Conservation (phyloP, 2,329 filamentous ascomycete species). For the Diaporthe caulivora region DNA sequence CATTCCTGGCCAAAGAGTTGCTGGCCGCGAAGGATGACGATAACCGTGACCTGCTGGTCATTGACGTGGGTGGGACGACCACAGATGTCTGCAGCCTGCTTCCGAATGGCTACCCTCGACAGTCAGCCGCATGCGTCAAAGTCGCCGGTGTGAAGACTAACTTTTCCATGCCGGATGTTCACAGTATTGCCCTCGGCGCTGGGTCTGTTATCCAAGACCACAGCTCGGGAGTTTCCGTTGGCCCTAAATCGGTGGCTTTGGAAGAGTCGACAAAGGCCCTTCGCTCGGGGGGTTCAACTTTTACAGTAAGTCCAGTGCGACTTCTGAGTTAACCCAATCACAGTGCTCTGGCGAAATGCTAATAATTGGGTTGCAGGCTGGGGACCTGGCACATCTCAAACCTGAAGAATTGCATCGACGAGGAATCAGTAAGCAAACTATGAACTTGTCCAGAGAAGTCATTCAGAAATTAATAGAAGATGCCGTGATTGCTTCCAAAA, state of each 20-base stretch:
- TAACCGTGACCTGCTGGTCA: not conserved
- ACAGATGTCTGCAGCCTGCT: conserved; percentile 12
- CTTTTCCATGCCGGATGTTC: conserved; percentile 20
- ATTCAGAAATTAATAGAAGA: not conserved
- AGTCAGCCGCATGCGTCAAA: conserved; percentile 2
- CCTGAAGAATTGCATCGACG: not conserved
- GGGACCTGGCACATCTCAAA: not conserved
- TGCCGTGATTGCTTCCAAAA: not conserved
- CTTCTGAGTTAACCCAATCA: too few relatives aligned
- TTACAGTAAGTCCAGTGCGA: not conserved
- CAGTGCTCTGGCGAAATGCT: not conserved
- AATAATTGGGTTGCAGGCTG: not conserved
- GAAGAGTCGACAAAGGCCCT: conserved; percentile 15
- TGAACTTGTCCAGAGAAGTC: not conserved
- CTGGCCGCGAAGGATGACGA: not conserved
- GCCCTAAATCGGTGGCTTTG: conserved; percentile 1
- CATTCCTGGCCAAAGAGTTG: not conserved
- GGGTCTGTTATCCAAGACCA: not conserved
- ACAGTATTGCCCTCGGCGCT: conserved; percentile 4
- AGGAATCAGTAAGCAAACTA: not conserved
- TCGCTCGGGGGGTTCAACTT: not conserved
- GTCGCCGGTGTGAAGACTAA: conserved; percentile 14
- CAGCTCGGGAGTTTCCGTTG: not conserved
- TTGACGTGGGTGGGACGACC: conserved; percentile 5
- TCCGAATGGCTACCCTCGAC: conserved; percentile 13